Percentiles rank a stretch among this genome's conserved stretches.
Conservation (phyloP, 2,329 filamentous ascomycete genomes). For the Venturia nashicola region DNA sequence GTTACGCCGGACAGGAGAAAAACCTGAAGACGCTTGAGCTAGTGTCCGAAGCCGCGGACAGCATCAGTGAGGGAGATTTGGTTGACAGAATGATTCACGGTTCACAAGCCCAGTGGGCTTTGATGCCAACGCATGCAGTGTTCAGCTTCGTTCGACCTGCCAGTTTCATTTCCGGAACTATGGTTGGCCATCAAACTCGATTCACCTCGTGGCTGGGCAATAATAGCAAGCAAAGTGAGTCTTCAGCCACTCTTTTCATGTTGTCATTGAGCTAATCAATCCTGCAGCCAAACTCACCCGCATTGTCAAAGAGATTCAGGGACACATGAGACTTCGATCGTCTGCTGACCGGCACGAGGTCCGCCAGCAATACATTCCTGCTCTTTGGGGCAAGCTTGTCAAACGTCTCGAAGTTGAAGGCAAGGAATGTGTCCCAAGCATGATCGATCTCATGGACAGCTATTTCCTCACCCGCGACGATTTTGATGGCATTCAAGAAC, state of each 20-base stretch:
- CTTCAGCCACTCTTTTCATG: background rate
- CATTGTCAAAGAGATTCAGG: conserved; percentile 85
- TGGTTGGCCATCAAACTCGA: conserved; percentile 49
- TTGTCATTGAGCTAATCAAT: conserved; percentile 13
- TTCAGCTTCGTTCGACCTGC: conserved; percentile 91
- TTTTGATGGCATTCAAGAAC: conserved; percentile 82
- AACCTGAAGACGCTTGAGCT: conserved; percentile 77
- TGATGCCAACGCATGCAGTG: conserved; percentile 93
- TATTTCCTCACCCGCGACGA: conserved; percentile 94
- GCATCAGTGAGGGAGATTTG: conserved; percentile 92
- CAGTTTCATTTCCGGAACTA: conserved; percentile 71
- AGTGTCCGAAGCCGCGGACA: conserved; percentile 77
- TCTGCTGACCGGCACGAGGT: conserved; percentile 90
- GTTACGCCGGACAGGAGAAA: conserved; percentile 54
- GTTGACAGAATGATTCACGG: conserved; percentile 98
- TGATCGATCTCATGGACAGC: conserved; percentile 93
- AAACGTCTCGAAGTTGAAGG: conserved; percentile 64
- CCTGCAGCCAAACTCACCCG: conserved; percentile 51
- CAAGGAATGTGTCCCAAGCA: conserved; percentile 65
- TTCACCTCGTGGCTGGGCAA: conserved; percentile 94
- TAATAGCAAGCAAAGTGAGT: conserved; percentile 71
- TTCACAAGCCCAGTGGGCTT: conserved; percentile 92
- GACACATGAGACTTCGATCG: conserved; percentile 85
- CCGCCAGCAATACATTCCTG: conserved; percentile 83
- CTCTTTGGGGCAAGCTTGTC: conserved; percentile 72